These are phyloP conservation scores for Cantharellus anzutake DNA, from an alignment of 768 basidiomycete species.

Conservation along the genomic window DNA sequence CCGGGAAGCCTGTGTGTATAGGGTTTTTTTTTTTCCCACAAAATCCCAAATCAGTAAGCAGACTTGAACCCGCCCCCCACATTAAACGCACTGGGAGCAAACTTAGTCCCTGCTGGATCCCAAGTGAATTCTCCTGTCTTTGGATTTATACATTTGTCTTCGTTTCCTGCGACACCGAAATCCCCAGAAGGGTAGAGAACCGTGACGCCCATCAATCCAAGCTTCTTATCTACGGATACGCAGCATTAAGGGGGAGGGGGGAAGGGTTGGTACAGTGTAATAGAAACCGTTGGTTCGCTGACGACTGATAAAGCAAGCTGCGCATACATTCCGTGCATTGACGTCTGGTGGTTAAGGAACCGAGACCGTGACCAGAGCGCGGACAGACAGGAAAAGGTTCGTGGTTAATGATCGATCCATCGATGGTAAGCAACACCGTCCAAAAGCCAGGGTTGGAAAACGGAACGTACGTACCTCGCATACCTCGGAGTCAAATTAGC, in stretches of 20 bases:
- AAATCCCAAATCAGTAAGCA: not conserved
- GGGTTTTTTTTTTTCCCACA: not conserved
- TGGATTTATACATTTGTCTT: slow-evolving; percentile 17
- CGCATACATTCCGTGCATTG: not conserved
- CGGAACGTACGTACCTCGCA: slow-evolving; percentile 6
- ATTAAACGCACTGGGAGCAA: not conserved
- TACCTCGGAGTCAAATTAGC: slow-evolving; percentile 10
- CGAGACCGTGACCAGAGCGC: too few relatives aligned
- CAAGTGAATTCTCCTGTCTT: not conserved
- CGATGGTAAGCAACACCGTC: not conserved
- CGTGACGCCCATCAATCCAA: slow-evolving; percentile 31
- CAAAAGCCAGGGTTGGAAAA: not conserved
- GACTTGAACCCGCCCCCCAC: not conserved
- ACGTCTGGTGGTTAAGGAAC: too few relatives aligned
- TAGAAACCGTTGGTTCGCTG: too few relatives aligned
- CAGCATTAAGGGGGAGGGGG: not conserved
- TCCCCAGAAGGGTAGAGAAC: slow-evolving; percentile 29
- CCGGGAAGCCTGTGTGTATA: slow-evolving; percentile 20
- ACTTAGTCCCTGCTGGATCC: not conserved
- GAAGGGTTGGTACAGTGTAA: too few relatives aligned
- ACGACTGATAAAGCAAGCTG: too few relatives aligned
- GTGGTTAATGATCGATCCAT: not conserved
- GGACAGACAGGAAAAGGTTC: not conserved
- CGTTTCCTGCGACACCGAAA: slow-evolving; percentile 24
- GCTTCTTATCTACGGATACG: slow-evolving; percentile 14